Base-by-base conservation (phyloP, 2,329 filamentous ascomycete species). In the Sphaerulina populicola region DNA sequence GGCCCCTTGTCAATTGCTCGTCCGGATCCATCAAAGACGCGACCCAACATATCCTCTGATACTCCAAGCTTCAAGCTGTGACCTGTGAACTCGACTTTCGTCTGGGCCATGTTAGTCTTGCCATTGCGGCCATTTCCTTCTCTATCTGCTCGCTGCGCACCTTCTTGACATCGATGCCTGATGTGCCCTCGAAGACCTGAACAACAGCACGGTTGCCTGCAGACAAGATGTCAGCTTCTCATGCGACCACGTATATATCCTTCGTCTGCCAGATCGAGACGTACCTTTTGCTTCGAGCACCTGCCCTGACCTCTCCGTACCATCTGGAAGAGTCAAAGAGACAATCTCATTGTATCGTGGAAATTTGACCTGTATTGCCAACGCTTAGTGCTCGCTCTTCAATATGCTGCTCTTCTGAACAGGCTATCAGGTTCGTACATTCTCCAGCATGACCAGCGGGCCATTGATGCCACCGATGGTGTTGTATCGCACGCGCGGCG, bases 101-200 rank as follows among this genome's bases (percentile, higher is more conserved):
- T 95, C 90, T 93, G 66, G 52, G 6, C 5, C 2, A 31, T 27
- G 30, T 60, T 47, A 58, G 55, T 30, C 38, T 12, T 12, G 18
- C 9, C 14, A 29, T 15, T 14, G 2, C 10, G 7, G 8, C 36
- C 12, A 8, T 7, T 21, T 31, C 15, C 15, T 21, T 18, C 18
- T 27, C 9, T 7, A 44, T 11, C 27, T 30, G 40, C 7, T 27
- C 23, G 6, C 23, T 52, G 56, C 60, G 50, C 62, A 73, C 89
- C 86, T 82, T 98, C 80, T 97, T 96, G 60, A 98, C 93, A 80
- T 98, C 93, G 70, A 98, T 93, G 68, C 93, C 93, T 42, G 90
- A 75, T 58, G 93, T 98, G 64, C 93, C 93, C 74, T 98, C 93
- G 70, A 98, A 98, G 63, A 97, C 90, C 86, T 94, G 93, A 42